A percentile compares a stretch with the other conserved stretches of the same genome.
Evolutionary conservation across 2,329 filamentous ascomycete species (phyloP).

Genomic region (Knoxdaviesia proteae): DNA sequence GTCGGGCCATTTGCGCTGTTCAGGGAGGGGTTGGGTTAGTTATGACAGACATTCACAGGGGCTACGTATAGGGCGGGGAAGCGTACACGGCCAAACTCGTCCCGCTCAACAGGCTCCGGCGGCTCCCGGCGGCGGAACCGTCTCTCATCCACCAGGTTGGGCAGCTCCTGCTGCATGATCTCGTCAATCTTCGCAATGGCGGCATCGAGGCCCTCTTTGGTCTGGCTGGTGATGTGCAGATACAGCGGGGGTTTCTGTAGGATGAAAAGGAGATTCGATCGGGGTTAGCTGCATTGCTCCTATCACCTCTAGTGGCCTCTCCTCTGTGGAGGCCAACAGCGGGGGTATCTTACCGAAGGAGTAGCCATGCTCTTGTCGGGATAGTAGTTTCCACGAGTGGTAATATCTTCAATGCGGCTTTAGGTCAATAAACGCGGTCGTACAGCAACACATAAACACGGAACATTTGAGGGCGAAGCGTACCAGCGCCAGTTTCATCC

Average conservation of each 20-base stretch:
- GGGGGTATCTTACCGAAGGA: constrained; percentile 47
- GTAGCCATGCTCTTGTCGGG: constrained; percentile 97
- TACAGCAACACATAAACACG: too few relatives aligned
- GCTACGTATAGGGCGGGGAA: not conserved
- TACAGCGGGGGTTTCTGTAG: constrained; percentile 75
- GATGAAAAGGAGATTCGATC: constrained; percentile 3
- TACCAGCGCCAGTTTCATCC: constrained; percentile 99
- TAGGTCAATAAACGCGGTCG: constrained; percentile 28
- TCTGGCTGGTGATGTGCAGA: constrained; percentile 84
- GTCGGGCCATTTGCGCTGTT: constrained; percentile 93
- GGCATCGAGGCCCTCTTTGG: constrained; percentile 75
- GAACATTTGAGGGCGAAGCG: constrained; percentile 23
- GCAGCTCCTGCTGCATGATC: constrained; percentile 87
- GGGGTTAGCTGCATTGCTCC: constrained; percentile 1
- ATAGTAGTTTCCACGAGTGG: constrained; percentile 87
- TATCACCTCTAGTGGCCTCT: not conserved
- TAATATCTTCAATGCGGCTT: constrained; percentile 60
- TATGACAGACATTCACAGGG: too few relatives aligned
- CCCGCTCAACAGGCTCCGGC: constrained; percentile 61
- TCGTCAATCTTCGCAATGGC: constrained; percentile 81
- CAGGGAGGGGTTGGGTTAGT: constrained; percentile 4
- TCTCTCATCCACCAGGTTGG: constrained; percentile 84
- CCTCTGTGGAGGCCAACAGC: too few relatives aligned
- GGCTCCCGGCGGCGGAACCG: constrained; percentile 70
- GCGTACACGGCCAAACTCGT: constrained; percentile 69